Conservation (phyloP, 2,329 filamentous ascomycete genomes). For the Fusarium verticillioides region DNA sequence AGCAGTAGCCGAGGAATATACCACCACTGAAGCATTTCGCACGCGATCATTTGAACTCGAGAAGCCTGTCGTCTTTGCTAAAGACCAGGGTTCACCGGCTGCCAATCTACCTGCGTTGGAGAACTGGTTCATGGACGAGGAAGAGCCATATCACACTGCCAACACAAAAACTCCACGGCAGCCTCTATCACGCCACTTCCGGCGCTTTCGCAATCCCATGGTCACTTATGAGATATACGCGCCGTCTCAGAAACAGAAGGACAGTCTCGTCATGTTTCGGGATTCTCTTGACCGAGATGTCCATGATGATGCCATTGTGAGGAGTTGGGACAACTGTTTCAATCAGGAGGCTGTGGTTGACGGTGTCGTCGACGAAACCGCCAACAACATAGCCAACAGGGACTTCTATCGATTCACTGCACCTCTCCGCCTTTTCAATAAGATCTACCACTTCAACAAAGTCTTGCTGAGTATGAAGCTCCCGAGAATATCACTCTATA, state of each 20-base stretch:
- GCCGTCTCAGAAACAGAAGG: slow-evolving; percentile 24
- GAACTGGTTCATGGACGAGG: slow-evolving; percentile 66
- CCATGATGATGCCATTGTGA: slow-evolving; percentile 47
- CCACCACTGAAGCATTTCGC: slow-evolving; percentile 60
- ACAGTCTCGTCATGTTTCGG: slow-evolving; percentile 42
- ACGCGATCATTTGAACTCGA: slow-evolving; percentile 63
- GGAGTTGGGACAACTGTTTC: slow-evolving; percentile 46
- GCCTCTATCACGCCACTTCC: slow-evolving; percentile 45
- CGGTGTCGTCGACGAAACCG: not conserved
- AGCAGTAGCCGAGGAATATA: slow-evolving; percentile 7
- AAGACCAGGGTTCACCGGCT: slow-evolving; percentile 52
- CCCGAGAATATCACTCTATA: slow-evolving; percentile 70
- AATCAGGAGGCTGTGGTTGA: not conserved
- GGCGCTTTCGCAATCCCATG: slow-evolving; percentile 44
- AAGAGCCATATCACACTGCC: slow-evolving; percentile 10
- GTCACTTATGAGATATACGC: slow-evolving; percentile 56
- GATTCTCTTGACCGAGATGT: slow-evolving; percentile 43
- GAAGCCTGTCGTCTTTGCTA: slow-evolving; percentile 61
- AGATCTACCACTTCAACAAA: slow-evolving; percentile 62
- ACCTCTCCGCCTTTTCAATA: slow-evolving; percentile 72
- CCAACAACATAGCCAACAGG: slow-evolving; percentile 26
- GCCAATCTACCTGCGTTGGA: slow-evolving; percentile 60
- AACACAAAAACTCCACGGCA: not conserved
- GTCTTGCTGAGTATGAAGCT: slow-evolving; percentile 15
- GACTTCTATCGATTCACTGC: slow-evolving; percentile 68